Conservation (phyloP, 441 rosid species). For the Erodium chrysanthum region DNA sequence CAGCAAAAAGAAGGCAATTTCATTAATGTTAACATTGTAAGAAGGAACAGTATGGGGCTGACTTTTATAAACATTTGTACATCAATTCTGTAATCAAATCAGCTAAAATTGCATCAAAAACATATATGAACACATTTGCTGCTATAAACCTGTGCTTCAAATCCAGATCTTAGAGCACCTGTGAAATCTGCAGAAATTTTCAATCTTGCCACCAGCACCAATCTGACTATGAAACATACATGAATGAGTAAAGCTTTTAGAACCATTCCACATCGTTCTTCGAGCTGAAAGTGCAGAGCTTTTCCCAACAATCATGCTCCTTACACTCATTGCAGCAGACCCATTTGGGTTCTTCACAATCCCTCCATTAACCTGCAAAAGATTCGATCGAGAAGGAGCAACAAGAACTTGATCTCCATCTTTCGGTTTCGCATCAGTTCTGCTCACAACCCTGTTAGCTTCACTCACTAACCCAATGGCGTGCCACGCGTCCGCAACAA, state of each 20-base stretch:
- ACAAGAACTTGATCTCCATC: conserved; percentile 19
- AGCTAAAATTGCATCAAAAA: not conserved
- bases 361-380: conserved; percentile 23
- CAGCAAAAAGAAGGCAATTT: too few relatives aligned
- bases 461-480: conserved; percentile 51
- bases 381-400: conserved; percentile 24
- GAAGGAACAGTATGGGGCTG: too few relatives aligned
- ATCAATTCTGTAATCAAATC: not conserved
- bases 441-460: conserved; percentile 34
- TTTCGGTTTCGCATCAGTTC: conserved; percentile 24
- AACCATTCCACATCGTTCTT: conserved; percentile 16
- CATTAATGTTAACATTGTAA: too few relatives aligned
- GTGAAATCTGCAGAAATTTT: conserved; percentile 19
- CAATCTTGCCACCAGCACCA: not conserved
- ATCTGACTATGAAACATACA: conserved; percentile 11
- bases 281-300: conserved; percentile 16
- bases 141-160: not conserved
- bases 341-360: conserved; percentile 22
- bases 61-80: not conserved
- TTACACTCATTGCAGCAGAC: conserved; percentile 22
- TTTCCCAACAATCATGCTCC: conserved; percentile 26
- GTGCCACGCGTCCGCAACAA: conserved; percentile 70
- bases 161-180: not conserved
- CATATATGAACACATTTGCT: conserved; percentile 1
- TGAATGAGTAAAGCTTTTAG: conserved; percentile 14